phyloP scores from a whole-genome alignment of 2,329 filamentous ascomycete genomes.

The Periconia sp. region DNA sequence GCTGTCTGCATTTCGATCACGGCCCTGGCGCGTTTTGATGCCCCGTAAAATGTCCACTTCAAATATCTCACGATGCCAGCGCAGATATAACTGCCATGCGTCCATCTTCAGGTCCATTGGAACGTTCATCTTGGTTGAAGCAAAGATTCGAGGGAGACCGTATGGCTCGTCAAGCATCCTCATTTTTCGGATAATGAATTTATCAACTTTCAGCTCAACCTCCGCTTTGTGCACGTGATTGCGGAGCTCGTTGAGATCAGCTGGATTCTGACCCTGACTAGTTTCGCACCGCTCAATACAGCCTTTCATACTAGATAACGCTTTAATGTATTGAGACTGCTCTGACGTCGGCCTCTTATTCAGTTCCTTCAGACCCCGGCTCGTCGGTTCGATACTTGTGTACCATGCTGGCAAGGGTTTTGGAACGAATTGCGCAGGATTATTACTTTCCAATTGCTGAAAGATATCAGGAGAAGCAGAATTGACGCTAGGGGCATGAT shows the following conservation, averaged over 20 bases:
- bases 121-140: constrained; percentile 25
- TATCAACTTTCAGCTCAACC: constrained; percentile 35
- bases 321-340: constrained; percentile 7
- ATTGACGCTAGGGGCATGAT: no score
- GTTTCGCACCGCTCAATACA: constrained; percentile 23
- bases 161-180: constrained; percentile 37
- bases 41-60: constrained; percentile 51
- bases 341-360: neutral
- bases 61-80: constrained; percentile 48
- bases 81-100: constrained; percentile 48
- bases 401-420: constrained; percentile 8
- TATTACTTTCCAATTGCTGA: neutral
- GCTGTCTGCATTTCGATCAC: constrained; percentile 26
- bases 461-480: neutral
- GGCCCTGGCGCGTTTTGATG: constrained; percentile 30
- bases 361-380: neutral
- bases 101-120: constrained; percentile 53
- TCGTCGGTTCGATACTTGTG: constrained; percentile 1
- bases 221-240: constrained; percentile 43
- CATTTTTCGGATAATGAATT: constrained; percentile 33
- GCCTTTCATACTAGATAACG: constrained; percentile 26
- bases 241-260: constrained; percentile 37
- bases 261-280: neutral
- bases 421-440: neutral
- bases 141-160: constrained; percentile 48